A percentile compares a stretch with the other conserved stretches of the same genome.
Conservation (phyloP, 129 eudicot genomes). For the Ambrosia trifida region DNA sequence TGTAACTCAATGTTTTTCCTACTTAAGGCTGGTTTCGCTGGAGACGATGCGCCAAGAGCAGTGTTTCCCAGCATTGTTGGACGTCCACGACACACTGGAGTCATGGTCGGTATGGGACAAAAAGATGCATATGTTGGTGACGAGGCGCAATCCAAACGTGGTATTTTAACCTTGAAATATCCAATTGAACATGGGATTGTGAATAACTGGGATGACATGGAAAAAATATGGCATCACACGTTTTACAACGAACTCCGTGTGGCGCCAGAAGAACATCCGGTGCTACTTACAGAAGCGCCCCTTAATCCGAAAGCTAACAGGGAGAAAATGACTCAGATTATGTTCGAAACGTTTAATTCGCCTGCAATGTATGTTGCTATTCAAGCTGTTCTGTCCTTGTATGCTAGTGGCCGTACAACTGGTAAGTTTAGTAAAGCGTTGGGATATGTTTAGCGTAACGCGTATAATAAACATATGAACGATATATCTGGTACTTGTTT, state of each 20-base stretch:
- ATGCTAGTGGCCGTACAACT: constrained; percentile 88
- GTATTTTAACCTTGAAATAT: constrained; percentile 75
- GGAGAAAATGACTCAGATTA: constrained; percentile 42
- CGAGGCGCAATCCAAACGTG: constrained; percentile 91
- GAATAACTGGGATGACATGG: constrained; percentile 64
- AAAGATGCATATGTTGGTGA: constrained; percentile 92
- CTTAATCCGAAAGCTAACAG: constrained; percentile 49
- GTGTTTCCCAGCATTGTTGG: constrained; percentile 27
- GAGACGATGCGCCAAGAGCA: constrained; percentile 31
- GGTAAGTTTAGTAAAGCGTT: no score
- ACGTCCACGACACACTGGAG: constrained; percentile 92
- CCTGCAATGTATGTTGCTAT: constrained; percentile 98
- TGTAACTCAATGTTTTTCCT: not conserved
- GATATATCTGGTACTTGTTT: not conserved
- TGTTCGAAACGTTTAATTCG: constrained; percentile 88
- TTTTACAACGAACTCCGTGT: constrained; percentile 92
- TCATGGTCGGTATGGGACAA: constrained; percentile 98
- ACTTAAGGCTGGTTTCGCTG: constrained; percentile 26
- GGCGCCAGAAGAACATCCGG: constrained; percentile 35
- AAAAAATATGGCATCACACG: constrained; percentile 93
- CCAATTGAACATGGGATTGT: constrained; percentile 32
- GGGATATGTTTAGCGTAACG: not conserved
- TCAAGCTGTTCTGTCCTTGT: constrained; percentile 85
- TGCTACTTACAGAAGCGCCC: constrained; percentile 65
- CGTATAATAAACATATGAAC: not conserved